phyloP scores from a whole-genome alignment of 2,329 filamentous ascomycete genomes.

The Trichothecium roseum region DNA sequence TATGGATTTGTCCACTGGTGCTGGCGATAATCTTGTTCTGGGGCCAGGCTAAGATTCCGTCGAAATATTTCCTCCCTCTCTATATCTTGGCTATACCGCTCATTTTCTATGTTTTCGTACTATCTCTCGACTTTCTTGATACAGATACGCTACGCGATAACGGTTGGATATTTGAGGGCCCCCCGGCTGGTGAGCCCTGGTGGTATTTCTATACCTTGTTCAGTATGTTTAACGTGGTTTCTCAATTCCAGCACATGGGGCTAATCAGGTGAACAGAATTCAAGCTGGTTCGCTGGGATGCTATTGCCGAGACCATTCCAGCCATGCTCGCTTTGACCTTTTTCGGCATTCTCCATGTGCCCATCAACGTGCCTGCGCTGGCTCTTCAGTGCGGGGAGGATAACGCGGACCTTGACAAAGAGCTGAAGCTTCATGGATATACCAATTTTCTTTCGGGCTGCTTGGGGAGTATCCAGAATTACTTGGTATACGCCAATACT shows the following conservation, averaged over 20 bases:
- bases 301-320: conserved; percentile 73
- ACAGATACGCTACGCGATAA: conserved; percentile 55
- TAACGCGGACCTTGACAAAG: conserved; percentile 80
- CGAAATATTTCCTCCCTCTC: conserved; percentile 74
- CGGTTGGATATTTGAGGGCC: conserved; percentile 89
- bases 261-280: conserved; percentile 50
- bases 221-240: conserved; percentile 49
- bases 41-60: conserved; percentile 64
- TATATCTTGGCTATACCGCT: conserved; percentile 75
- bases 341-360: conserved; percentile 93
- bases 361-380: conserved; percentile 92
- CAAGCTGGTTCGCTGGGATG: conserved; percentile 69
- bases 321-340: conserved; percentile 97
- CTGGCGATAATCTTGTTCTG: conserved; percentile 69
- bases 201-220: conserved; percentile 98
- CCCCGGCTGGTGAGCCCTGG: conserved; percentile 78
- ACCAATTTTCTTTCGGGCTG: conserved; percentile 87
- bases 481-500: conserved; percentile 94
- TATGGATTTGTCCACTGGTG: conserved; percentile 74
- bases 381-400: conserved; percentile 88
- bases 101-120: conserved; percentile 69
- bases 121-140: conserved; percentile 56
- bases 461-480: conserved; percentile 87
- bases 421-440: conserved; percentile 84
- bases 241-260: not conserved